These are phyloP conservation scores for Hypoxylon sp. DNA, from an alignment of 2,329 filamentous ascomycete species.

Conservation along the genomic window DNA sequence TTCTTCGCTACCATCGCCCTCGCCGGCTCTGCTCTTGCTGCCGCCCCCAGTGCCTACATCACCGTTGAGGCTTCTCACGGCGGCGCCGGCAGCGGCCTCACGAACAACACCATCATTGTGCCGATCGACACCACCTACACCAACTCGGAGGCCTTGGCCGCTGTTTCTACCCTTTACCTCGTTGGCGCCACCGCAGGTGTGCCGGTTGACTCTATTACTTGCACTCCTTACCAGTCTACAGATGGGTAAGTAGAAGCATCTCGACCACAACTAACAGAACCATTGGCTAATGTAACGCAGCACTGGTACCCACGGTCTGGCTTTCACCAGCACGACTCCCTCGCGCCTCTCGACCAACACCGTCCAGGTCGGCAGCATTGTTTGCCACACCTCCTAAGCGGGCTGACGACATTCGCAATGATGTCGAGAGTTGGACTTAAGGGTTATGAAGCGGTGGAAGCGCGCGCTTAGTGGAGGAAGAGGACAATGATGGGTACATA, in stretches of 20 bases:
- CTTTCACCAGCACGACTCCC: conserved; percentile 43
- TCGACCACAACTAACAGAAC: neutral
- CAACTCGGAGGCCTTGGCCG: conserved; percentile 24
- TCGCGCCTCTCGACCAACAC: conserved; percentile 49
- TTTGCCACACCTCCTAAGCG: conserved; percentile 37
- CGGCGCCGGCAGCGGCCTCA: conserved; percentile 37
- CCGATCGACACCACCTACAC: conserved; percentile 39
- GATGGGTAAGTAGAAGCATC: conserved; percentile 33
- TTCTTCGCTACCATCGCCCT: conserved; percentile 39
- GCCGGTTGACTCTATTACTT: conserved; percentile 33
- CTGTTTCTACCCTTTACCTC: conserved; percentile 49
- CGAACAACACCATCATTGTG: conserved; percentile 42
- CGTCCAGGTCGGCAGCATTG: conserved; percentile 47
- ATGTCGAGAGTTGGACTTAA: conserved; percentile 1
- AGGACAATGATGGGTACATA: conserved; percentile 1
- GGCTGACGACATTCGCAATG: neutral
- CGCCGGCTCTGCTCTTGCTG: conserved; percentile 36
- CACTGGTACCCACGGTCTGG: conserved; percentile 34
- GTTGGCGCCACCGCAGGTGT: conserved; percentile 17
- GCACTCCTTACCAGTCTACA: conserved; percentile 43
- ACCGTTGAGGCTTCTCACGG: conserved; percentile 44
- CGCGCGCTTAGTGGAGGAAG: neutral
- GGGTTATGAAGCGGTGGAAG: neutral
- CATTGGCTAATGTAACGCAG: conserved; percentile 25
- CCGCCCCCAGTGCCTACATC: conserved; percentile 24